Percentiles rank a stretch among this genome's conserved stretches.
Evolutionary conservation across 257 asterid species (phyloP).

Genomic region (Plectranthus barbatus): DNA sequence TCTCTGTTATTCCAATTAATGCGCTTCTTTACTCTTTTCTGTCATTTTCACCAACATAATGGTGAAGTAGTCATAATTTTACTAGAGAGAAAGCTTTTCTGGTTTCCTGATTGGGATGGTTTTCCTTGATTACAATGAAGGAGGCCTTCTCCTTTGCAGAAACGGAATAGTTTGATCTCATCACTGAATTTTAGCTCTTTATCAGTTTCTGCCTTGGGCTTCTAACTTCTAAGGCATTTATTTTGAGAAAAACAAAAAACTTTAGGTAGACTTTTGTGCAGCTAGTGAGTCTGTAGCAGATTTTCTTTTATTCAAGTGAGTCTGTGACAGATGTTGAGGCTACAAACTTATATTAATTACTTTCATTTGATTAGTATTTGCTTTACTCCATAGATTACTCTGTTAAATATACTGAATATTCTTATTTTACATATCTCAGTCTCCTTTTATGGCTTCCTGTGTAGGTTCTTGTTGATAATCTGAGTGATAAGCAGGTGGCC

Average conservation of each 20-base stretch:
- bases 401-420: neutral
- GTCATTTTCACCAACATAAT: neutral
- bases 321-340: too few species aligned
- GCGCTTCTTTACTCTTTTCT: neutral
- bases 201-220: neutral
- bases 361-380: neutral
- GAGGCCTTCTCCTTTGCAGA: neutral
- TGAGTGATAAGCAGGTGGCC: constrained; percentile 64
- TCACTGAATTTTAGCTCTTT: neutral
- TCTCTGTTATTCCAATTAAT: neutral
- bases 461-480: constrained; percentile 57
- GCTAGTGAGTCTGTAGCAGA: neutral
- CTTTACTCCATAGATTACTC: constrained; percentile 1
- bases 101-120: neutral
- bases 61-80: neutral
- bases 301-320: too few species aligned
- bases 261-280: neutral
- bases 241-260: neutral
- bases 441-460: constrained; percentile 14
- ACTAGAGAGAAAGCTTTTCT: neutral
- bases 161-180: neutral
- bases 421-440: neutral
- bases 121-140: neutral
- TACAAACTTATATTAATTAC: too few species aligned
- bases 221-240: neutral